Conservation (phyloP, 768 basidiomycete genomes). For the Candolleomyces efflorescens region DNA sequence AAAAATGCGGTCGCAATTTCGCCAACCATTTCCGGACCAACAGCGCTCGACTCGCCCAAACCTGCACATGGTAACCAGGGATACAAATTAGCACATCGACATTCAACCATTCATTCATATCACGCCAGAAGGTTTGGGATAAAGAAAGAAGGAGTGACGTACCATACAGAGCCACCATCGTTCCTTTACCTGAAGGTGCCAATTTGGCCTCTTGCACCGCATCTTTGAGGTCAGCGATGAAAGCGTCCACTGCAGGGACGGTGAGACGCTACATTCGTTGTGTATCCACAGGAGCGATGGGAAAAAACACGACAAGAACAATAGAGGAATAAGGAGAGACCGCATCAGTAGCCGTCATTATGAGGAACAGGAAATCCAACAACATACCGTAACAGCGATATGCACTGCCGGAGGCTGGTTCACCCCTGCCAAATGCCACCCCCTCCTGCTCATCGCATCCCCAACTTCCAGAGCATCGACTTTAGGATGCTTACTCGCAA, state of each 20-base stretch:
- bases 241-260: slow-evolving; percentile 66
- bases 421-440: slow-evolving; percentile 92
- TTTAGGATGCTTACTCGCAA: slow-evolving; percentile 57
- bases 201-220: slow-evolving; percentile 68
- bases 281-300: too few relatives aligned
- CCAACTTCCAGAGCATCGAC: slow-evolving; percentile 87
- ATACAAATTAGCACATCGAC: background rate
- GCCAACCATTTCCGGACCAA: slow-evolving; percentile 77
- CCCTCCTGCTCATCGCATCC: slow-evolving; percentile 77
- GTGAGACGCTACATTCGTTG: slow-evolving; percentile 59
- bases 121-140: background rate
- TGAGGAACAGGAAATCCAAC: slow-evolving; percentile 20
- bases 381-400: slow-evolving; percentile 84
- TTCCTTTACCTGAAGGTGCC: slow-evolving; percentile 66
- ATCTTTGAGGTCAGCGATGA: slow-evolving; percentile 82
- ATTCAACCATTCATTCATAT: background rate
- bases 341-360: background rate
- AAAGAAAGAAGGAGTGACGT: slow-evolving; percentile 18
- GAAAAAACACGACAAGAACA: background rate
- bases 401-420: slow-evolving; percentile 79
- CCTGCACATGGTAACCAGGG: slow-evolving; percentile 38
- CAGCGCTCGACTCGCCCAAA: slow-evolving; percentile 75
- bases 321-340: background rate
- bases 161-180: slow-evolving; percentile 94
- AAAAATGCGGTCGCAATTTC: slow-evolving; percentile 76